Evolutionary conservation across 73 alveolate species (phyloP).

Genomic region (Paramecium sexaurelia): DNA sequence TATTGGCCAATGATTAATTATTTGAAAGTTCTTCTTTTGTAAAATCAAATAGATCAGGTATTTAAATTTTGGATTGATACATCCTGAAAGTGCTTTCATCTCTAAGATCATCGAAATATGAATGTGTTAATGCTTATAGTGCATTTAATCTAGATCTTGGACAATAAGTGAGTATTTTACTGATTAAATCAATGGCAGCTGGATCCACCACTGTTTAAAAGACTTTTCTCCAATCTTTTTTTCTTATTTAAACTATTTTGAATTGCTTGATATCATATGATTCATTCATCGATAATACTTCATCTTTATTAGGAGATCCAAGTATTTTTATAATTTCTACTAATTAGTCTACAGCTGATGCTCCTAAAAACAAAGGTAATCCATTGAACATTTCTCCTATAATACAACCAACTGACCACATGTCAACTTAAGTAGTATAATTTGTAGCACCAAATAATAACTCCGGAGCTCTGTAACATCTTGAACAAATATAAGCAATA

Average conservation of each 20-base stretch:
- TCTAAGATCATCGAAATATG: constrained; percentile 90
- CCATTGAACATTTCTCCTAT: constrained; percentile 90
- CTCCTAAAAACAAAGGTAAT: constrained; percentile 84
- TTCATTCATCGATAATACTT: constrained; percentile 67
- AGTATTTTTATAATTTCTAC: constrained; percentile 81
- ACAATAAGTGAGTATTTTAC: constrained; percentile 76
- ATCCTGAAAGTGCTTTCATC: constrained; percentile 48
- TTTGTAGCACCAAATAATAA: constrained; percentile 80
- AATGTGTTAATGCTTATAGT: constrained; percentile 85
- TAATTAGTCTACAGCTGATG: constrained; percentile 81
- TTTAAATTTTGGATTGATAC: neutral
- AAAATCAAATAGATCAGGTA: constrained; percentile 57
- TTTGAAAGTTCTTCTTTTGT: constrained; percentile 38
- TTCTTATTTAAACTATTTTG: constrained; percentile 25
- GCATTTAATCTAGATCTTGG: constrained; percentile 85
- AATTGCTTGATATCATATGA: constrained; percentile 15
- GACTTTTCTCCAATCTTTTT: constrained; percentile 46
- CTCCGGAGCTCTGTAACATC: constrained; percentile 92
- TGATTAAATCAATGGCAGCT: constrained; percentile 54
- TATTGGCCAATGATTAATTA: neutral
- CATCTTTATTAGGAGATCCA: constrained; percentile 70
- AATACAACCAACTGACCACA: constrained; percentile 95
- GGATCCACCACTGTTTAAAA: constrained; percentile 41
- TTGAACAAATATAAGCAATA: constrained; percentile 88
- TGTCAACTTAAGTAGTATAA: constrained; percentile 74